Evolutionary conservation across 1,139 yeast species (phyloP).

Genomic region (Oligophagozyma castellii): DNA sequence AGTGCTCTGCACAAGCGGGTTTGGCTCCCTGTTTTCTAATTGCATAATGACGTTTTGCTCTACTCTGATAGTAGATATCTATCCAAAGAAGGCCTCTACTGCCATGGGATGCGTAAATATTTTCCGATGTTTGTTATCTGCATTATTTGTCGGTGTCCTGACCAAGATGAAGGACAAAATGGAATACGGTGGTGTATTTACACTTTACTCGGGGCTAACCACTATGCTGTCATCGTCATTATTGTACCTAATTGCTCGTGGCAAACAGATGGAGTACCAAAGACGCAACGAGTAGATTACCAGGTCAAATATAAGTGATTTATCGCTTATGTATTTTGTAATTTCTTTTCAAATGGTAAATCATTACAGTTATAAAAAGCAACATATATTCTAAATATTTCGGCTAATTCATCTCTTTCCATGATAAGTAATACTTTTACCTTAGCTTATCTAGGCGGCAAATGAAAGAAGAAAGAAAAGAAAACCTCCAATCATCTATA

Average conservation of each 20-base stretch:
- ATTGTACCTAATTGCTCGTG: slow-evolving; percentile 18
- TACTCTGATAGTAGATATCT: slow-evolving; percentile 46
- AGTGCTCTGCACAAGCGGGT: slow-evolving; percentile 40
- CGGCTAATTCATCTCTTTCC: too few species aligned
- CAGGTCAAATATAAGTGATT: too few species aligned
- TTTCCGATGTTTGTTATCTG: slow-evolving; percentile 43
- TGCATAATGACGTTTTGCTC: slow-evolving; percentile 37
- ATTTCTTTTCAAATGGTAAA: too few species aligned
- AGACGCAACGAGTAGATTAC: slow-evolving; percentile 7
- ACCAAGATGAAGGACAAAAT: slow-evolving; percentile 36
- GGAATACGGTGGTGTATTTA: slow-evolving; percentile 50
- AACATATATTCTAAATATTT: too few species aligned
- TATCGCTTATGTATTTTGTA: too few species aligned
- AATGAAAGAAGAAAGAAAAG: too few species aligned
- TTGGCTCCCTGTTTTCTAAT: slow-evolving; percentile 40
- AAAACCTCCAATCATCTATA: too few species aligned
- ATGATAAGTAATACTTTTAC: too few species aligned
- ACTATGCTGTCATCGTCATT: slow-evolving; percentile 10
- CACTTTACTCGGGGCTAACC: slow-evolving; percentile 36
- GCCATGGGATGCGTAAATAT: slow-evolving; percentile 46
- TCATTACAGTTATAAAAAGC: too few species aligned
- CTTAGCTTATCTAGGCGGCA: too few species aligned
- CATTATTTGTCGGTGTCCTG: slow-evolving; percentile 48
- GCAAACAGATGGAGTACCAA: slow-evolving; percentile 10
- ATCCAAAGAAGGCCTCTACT: slow-evolving; percentile 43